Conservation (phyloP, 768 basidiomycete species). For the Hericium erinaceus region DNA sequence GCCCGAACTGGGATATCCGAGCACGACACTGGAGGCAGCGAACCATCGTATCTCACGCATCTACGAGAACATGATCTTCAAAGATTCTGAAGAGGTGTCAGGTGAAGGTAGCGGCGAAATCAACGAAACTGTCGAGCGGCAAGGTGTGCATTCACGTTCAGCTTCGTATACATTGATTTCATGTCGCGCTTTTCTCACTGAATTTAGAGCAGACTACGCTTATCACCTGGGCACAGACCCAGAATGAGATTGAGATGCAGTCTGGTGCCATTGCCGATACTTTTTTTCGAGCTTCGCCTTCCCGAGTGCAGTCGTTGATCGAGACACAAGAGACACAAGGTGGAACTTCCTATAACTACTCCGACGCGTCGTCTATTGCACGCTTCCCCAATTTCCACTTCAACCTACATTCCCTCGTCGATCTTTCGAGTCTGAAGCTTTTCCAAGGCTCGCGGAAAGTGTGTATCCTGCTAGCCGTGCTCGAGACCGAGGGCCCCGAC, state of each 20-base stretch:
- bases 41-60: slow-evolving; percentile 59
- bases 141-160: neutral
- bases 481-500: slow-evolving; percentile 76
- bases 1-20: slow-evolving; percentile 6
- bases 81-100: slow-evolving; percentile 31
- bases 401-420: slow-evolving; percentile 48
- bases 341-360: slow-evolving; percentile 44
- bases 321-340: slow-evolving; percentile 24
- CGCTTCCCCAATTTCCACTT: slow-evolving; percentile 72
- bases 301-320: neutral
- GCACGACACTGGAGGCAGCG: slow-evolving; percentile 55
- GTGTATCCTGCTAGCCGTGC: slow-evolving; percentile 49
- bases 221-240: slow-evolving; percentile 9
- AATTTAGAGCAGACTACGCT: slow-evolving; percentile 6
- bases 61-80: slow-evolving; percentile 68
- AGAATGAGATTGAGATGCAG: neutral
- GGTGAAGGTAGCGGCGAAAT: slow-evolving; percentile 5
- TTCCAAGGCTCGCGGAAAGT: slow-evolving; percentile 32
- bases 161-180: neutral
- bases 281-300: slow-evolving; percentile 15
- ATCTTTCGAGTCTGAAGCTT: slow-evolving; percentile 31
- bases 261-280: slow-evolving; percentile 2
- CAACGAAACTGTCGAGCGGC: neutral
- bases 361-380: slow-evolving; percentile 62
- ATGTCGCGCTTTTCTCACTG: neutral